Evolutionary conservation across 331 rosid species (phyloP).

Genomic region (Quercus tomentella): DNA sequence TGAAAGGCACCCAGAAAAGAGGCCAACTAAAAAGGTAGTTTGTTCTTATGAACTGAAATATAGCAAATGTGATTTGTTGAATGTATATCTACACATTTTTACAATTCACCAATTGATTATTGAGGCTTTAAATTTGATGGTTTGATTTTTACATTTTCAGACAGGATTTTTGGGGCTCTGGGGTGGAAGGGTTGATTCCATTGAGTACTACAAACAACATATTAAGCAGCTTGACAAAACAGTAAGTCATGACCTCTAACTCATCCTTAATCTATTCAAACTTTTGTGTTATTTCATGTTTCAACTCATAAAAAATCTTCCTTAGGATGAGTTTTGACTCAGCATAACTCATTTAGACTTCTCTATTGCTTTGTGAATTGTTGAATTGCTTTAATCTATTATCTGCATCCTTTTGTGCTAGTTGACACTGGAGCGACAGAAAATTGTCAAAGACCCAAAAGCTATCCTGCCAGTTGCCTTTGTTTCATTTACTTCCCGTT

Average conservation of each 20-base stretch:
- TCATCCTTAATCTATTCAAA: constrained; percentile 5
- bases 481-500: constrained; percentile 82
- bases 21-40: constrained; percentile 63
- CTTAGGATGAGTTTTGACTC: neutral
- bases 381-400: constrained; percentile 13
- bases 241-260: constrained; percentile 41
- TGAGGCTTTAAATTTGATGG: constrained; percentile 14
- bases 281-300: neutral
- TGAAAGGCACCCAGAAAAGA: constrained; percentile 76
- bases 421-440: constrained; percentile 82
- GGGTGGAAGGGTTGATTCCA: constrained; percentile 71
- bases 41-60: constrained; percentile 1
- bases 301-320: neutral
- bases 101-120: neutral
- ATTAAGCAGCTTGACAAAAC: constrained; percentile 59
- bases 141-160: constrained; percentile 37
- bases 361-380: neutral
- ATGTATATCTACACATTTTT: neutral
- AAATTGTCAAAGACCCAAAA: constrained; percentile 73
- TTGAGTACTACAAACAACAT: constrained; percentile 67
- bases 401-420: constrained; percentile 24
- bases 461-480: constrained; percentile 81
- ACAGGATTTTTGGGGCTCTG: constrained; percentile 64
- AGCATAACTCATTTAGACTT: neutral
- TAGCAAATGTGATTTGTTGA: neutral